Percentiles rank a stretch among this genome's conserved stretches.
phyloP scores from a whole-genome alignment of 768 basidiomycete species.

The Rhodotorula diobovata region DNA sequence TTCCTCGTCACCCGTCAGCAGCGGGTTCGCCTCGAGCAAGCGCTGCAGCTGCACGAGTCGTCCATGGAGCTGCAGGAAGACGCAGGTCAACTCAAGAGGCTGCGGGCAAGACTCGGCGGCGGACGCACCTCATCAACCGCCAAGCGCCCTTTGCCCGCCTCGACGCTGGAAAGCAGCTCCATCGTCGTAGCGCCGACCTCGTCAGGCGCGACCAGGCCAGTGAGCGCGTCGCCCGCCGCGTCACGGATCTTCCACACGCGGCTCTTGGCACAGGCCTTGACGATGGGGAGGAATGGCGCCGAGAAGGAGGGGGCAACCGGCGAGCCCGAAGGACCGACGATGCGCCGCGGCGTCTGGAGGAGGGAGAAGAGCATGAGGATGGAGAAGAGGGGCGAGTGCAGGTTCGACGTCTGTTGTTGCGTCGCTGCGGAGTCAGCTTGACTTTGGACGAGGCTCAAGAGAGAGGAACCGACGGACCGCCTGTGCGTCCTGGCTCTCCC shows the following conservation, averaged over 20 bases:
- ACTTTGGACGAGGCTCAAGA: neutral
- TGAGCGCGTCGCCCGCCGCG: slow-evolving; percentile 32
- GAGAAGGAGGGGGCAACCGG: neutral
- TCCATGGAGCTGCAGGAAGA: slow-evolving; percentile 17
- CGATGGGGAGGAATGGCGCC: slow-evolving; percentile 18
- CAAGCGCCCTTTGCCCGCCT: neutral
- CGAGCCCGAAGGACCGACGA: neutral
- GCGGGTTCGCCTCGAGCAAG: slow-evolving; percentile 5
- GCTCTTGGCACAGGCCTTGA: slow-evolving; percentile 20
- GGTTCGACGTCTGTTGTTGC: slow-evolving; percentile 15
- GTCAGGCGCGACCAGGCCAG: slow-evolving; percentile 21
- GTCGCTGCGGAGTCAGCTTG: no score
- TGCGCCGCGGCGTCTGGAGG: slow-evolving; percentile 23
- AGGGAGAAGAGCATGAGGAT: slow-evolving; percentile 39
- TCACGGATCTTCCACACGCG: slow-evolving; percentile 40
- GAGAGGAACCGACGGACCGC: slow-evolving; percentile 11
- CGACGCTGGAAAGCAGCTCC: neutral
- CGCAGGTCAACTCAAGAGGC: neutral
- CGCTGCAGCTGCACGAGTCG: slow-evolving; percentile 13
- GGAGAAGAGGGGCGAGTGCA: slow-evolving; percentile 34
- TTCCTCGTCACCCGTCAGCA: neutral
- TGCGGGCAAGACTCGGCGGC: neutral
- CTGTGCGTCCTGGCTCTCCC: slow-evolving; percentile 17
- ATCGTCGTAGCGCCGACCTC: neutral
- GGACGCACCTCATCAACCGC: slow-evolving; percentile 28